Conservation (phyloP, 768 basidiomycete genomes). For the Tricholoma terreum region DNA sequence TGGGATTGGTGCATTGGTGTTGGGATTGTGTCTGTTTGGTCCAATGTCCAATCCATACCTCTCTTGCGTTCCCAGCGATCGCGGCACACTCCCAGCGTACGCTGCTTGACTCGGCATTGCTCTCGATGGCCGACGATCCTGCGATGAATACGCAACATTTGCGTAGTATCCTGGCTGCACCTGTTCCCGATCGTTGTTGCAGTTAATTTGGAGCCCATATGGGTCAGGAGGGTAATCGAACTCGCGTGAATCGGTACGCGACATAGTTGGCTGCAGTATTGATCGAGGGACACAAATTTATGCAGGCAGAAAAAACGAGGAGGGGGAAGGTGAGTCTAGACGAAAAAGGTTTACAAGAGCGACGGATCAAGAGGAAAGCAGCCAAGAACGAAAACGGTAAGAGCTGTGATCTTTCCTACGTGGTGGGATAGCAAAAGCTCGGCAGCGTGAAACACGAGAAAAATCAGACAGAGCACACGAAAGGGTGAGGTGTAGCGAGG, state of each 20-base stretch:
- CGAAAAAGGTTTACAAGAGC: not conserved
- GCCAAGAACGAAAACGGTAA: constrained; percentile 3
- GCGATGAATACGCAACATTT: constrained; percentile 18
- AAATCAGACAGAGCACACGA: constrained; percentile 16
- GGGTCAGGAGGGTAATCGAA: constrained; percentile 36
- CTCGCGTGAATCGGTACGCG: constrained; percentile 41
- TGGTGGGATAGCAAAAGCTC: constrained; percentile 15
- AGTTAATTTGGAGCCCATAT: constrained; percentile 19
- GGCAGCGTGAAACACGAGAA: constrained; percentile 15
- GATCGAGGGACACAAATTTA: constrained; percentile 4
- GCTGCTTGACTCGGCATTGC: constrained; percentile 14
- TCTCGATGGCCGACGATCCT: constrained; percentile 31
- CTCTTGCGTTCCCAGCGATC: constrained; percentile 27
- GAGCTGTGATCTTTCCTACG: constrained; percentile 15
- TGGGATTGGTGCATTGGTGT: constrained; percentile 18
- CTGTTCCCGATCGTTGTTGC: constrained; percentile 20
- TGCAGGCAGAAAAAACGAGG: not conserved
- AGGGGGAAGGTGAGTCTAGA: constrained; percentile 4
- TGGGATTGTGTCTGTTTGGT: constrained; percentile 47
- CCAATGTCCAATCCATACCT: constrained; percentile 23
- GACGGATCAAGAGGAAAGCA: constrained; percentile 3
- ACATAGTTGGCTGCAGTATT: constrained; percentile 30
- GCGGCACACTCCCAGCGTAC: constrained; percentile 20
- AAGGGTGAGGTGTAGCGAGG: constrained; percentile 20
- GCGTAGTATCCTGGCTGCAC: constrained; percentile 17